Evolutionary conservation across 83 land plant genomes (phyloP).

Genomic region (Picea engelmannii): DNA sequence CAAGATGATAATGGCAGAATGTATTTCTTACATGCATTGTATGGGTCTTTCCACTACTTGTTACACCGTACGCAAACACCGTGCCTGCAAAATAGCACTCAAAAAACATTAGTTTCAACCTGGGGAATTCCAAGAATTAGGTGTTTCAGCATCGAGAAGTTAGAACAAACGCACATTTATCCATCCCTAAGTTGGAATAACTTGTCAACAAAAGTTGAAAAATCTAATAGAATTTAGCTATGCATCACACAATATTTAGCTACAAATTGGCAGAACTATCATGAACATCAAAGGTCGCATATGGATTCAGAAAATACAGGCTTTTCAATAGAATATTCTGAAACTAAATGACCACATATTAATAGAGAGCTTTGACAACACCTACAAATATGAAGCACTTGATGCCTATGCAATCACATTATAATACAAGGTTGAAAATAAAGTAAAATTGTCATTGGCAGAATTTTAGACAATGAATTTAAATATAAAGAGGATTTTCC

Average conservation of each 20-base stretch:
- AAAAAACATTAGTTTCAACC: slow-evolving; percentile 7
- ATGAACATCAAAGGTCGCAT: not conserved
- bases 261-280: not conserved
- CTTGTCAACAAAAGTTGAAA: not conserved
- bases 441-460: too few relatives aligned
- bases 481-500: not conserved
- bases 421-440: not conserved
- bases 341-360: not conserved
- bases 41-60: slow-evolving; percentile 90
- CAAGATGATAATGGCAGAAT: not conserved
- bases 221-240: not conserved
- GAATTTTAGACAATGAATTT: too few relatives aligned
- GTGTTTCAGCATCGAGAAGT: not conserved
- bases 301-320: not conserved
- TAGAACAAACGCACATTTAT: not conserved
- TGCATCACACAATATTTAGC: not conserved
- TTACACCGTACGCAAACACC: slow-evolving; percentile 89
- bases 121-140: not conserved
- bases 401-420: not conserved
- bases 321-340: too few relatives aligned
- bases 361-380: not conserved
- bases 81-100: slow-evolving; percentile 50
- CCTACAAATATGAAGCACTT: not conserved
- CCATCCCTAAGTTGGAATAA: not conserved
- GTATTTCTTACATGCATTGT: slow-evolving; percentile 76